These are phyloP conservation scores for Aspergillus ellipticus DNA, from an alignment of 495 filamentous ascomycete genomes.

Conservation along the genomic window DNA sequence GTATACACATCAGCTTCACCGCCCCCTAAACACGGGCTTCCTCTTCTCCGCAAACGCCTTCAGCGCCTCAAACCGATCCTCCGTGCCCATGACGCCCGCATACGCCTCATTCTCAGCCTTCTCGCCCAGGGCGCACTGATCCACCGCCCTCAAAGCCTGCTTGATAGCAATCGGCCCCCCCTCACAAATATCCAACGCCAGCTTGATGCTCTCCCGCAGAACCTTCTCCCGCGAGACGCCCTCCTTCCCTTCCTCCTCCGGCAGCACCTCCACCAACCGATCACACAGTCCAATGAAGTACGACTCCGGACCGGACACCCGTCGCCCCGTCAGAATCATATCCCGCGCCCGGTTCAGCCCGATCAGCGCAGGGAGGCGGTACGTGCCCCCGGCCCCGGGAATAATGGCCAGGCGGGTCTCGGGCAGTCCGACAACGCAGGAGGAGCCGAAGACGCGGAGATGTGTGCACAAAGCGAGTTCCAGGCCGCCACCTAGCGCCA, in stretches of 20 bases:
- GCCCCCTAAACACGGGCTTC: slow-evolving; percentile 76
- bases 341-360: slow-evolving; percentile 74
- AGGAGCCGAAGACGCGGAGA: slow-evolving; percentile 76
- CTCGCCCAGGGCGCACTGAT: slow-evolving; percentile 55
- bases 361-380: slow-evolving; percentile 73
- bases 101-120: slow-evolving; percentile 75
- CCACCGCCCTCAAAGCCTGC: slow-evolving; percentile 68
- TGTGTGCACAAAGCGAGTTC: slow-evolving; percentile 85
- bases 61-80: slow-evolving; percentile 84
- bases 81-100: slow-evolving; percentile 69
- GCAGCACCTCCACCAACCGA: slow-evolving; percentile 68
- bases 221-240: slow-evolving; percentile 60
- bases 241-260: slow-evolving; percentile 50
- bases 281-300: slow-evolving; percentile 82
- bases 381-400: slow-evolving; percentile 90
- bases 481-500: slow-evolving; percentile 87
- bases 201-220: slow-evolving; percentile 66
- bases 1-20: slow-evolving; percentile 18
- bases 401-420: slow-evolving; percentile 92
- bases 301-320: slow-evolving; percentile 74
- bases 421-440: slow-evolving; percentile 72
- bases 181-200: slow-evolving; percentile 79
- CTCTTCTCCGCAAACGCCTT: slow-evolving; percentile 87
- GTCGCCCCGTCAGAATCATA: slow-evolving; percentile 78
- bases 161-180: slow-evolving; percentile 79